Evolutionary conservation across 192 early-diverging fungal species (phyloP).

Genomic region (Glomus cerebriforme): DNA sequence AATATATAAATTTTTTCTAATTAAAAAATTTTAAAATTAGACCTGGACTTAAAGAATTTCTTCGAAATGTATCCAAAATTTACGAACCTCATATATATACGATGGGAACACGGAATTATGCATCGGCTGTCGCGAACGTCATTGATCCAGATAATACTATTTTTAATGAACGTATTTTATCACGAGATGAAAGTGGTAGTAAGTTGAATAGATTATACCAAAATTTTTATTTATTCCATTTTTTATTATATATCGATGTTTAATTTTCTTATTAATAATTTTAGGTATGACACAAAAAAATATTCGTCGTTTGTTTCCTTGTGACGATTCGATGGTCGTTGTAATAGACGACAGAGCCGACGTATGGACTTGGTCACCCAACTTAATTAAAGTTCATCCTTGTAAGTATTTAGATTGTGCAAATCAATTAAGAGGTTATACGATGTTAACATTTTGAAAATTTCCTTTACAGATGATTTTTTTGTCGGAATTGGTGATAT

Average conservation of each 20-base stretch:
- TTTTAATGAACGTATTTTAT: slow-evolving; percentile 90
- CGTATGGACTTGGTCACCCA: slow-evolving; percentile 91
- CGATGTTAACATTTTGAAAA: slow-evolving; percentile 4
- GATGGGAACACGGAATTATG: slow-evolving; percentile 95
- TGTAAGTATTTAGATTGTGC: slow-evolving; percentile 57
- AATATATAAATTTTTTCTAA: background rate
- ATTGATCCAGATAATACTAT: slow-evolving; percentile 81
- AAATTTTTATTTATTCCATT: background rate
- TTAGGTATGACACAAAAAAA: slow-evolving; percentile 76
- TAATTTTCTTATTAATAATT: background rate
- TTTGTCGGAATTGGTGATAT: slow-evolving; percentile 97
- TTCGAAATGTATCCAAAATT: slow-evolving; percentile 61
- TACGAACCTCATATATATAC: slow-evolving; percentile 99
- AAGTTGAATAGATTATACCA: slow-evolving; percentile 31
- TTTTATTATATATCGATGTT: background rate
- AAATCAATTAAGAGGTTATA: background rate
- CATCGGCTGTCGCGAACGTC: slow-evolving; percentile 78
- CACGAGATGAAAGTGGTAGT: slow-evolving; percentile 91
- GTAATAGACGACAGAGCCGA: slow-evolving; percentile 95
- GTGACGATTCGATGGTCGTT: slow-evolving; percentile 94
- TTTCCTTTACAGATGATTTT: slow-evolving; percentile 71
- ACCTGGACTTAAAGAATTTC: slow-evolving; percentile 79
- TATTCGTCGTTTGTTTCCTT: slow-evolving; percentile 86
- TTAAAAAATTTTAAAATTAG: slow-evolving; percentile 40
- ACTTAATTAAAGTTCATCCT: slow-evolving; percentile 85